Evolutionary conservation across 495 filamentous ascomycete genomes (phyloP).

Genomic region (Podospora pseudocomata): DNA sequence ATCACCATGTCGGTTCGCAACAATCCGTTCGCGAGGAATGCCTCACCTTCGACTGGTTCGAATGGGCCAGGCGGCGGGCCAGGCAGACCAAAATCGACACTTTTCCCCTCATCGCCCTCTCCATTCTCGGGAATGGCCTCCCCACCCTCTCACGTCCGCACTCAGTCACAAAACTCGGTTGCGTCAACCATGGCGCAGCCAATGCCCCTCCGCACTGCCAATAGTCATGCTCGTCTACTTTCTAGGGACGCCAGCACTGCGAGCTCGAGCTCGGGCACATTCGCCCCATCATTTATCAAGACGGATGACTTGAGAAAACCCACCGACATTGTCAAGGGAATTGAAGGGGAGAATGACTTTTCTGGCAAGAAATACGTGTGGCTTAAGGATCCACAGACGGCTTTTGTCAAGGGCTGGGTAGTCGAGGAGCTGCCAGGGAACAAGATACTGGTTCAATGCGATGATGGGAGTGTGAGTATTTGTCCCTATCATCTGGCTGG

Average conservation of each 20-base stretch:
- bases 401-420: constrained; percentile 90
- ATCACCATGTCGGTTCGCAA: constrained; percentile 54
- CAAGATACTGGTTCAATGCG: constrained; percentile 79
- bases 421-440: constrained; percentile 70
- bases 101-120: constrained; percentile 55
- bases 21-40: constrained; percentile 67
- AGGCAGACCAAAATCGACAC: constrained; percentile 67
- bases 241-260: constrained; percentile 52
- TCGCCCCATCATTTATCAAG: constrained; percentile 94
- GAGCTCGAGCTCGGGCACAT: constrained; percentile 62
- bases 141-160: constrained; percentile 36
- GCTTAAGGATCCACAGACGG: constrained; percentile 79
- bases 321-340: constrained; percentile 65
- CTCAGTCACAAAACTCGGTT: constrained; percentile 43
- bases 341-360: constrained; percentile 96
- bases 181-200: constrained; percentile 30
- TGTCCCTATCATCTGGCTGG: neutral
- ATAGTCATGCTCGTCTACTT: constrained; percentile 53
- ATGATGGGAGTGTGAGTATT: constrained; percentile 78
- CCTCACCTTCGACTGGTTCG: constrained; percentile 60
- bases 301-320: constrained; percentile 65
- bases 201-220: constrained; percentile 23
- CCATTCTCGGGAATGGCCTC: constrained; percentile 37
- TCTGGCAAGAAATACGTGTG: constrained; percentile 99
- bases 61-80: constrained; percentile 28